Evolutionary conservation across 768 basidiomycete genomes (phyloP).

Genomic region (Tephrocybe sp.): DNA sequence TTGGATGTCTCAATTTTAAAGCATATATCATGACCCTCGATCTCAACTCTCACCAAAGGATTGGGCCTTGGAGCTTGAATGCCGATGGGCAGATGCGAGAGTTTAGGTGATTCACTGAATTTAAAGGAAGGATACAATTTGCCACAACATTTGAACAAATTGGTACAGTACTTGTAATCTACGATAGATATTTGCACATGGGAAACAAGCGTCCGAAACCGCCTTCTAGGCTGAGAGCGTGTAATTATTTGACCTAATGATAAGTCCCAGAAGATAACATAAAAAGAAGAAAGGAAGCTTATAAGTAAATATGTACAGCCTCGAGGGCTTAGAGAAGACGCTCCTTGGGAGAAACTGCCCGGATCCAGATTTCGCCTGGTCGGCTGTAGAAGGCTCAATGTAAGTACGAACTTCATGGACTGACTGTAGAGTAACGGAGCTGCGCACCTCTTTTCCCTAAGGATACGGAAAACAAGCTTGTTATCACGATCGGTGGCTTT

Average conservation of each 20-base stretch:
- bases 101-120: too few relatives aligned
- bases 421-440: background rate
- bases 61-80: too few relatives aligned
- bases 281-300: background rate
- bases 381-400: conserved; percentile 40
- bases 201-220: background rate
- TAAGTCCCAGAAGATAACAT: background rate
- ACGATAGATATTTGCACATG: background rate
- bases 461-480: conserved; percentile 63
- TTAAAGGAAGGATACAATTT: background rate
- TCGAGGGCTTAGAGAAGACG: conserved; percentile 38
- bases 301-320: background rate
- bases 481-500: conserved; percentile 35
- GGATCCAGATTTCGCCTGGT: conserved; percentile 72
- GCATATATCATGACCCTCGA: too few relatives aligned
- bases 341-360: conserved; percentile 66
- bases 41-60: too few relatives aligned
- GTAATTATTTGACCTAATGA: conserved; percentile 10
- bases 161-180: background rate
- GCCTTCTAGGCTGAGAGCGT: background rate
- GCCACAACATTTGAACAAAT: background rate
- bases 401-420: conserved; percentile 11
- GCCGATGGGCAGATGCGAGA: too few relatives aligned
- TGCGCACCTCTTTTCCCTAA: conserved; percentile 75
- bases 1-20: too few relatives aligned